A percentile compares a stretch with the other conserved stretches of the same genome.
phyloP scores from a whole-genome alignment of 208 protist genomes.

The Trypanosoma caninum region DNA sequence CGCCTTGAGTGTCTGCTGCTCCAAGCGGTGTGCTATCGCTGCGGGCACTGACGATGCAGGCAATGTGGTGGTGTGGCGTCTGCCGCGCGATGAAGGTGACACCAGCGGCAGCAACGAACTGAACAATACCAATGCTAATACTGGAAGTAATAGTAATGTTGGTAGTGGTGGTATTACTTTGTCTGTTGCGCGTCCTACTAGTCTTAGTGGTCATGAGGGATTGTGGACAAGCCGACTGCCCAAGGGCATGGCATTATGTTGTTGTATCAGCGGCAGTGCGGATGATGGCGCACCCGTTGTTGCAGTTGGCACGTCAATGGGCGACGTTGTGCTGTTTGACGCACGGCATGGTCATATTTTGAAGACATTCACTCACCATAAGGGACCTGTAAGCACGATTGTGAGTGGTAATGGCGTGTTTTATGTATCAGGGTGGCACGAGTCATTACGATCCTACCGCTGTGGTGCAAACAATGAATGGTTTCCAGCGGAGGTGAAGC shows the following conservation, averaged over 20 bases:
- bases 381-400: slow-evolving; percentile 67
- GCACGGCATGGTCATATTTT: slow-evolving; percentile 56
- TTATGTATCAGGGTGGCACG: slow-evolving; percentile 86
- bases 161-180: not conserved
- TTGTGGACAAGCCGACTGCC: slow-evolving; percentile 72
- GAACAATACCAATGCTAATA: not conserved
- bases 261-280: slow-evolving; percentile 31
- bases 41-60: slow-evolving; percentile 80
- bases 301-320: slow-evolving; percentile 77
- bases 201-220: slow-evolving; percentile 53
- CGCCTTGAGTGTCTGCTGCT: slow-evolving; percentile 62
- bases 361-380: slow-evolving; percentile 78
- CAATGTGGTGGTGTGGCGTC: slow-evolving; percentile 72
- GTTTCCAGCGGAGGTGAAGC: slow-evolving; percentile 87
- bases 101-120: not conserved
- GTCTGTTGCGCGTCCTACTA: slow-evolving; percentile 6
- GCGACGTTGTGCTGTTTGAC: slow-evolving; percentile 81
- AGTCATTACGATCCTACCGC: slow-evolving; percentile 72
- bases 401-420: slow-evolving; percentile 28
- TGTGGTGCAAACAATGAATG: slow-evolving; percentile 42
- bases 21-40: slow-evolving; percentile 24
- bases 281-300: slow-evolving; percentile 38
- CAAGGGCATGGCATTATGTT: slow-evolving; percentile 75
- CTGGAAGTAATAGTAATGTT: not conserved
- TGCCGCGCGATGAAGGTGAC: slow-evolving; percentile 17